Evolutionary conservation across 192 early-diverging fungal species (phyloP).

Genomic region (Backusella australiensis): DNA sequence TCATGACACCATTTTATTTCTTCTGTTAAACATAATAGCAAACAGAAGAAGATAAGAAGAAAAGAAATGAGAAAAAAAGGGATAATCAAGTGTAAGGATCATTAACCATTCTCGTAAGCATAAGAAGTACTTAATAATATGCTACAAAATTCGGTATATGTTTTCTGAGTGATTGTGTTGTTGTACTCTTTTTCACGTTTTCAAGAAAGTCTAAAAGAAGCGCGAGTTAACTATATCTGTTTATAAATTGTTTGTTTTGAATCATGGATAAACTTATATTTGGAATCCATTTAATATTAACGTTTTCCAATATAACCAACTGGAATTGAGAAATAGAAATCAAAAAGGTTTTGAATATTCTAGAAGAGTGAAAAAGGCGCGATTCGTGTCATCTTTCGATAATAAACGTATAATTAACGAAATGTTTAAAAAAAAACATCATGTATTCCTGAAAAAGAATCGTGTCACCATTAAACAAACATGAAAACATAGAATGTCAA

Average conservation of each 20-base stretch:
- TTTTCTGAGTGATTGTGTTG: not conserved
- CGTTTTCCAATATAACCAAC: not conserved
- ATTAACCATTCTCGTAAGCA: not conserved
- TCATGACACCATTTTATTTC: not conserved
- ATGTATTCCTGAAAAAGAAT: not conserved
- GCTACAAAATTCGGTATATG: not conserved
- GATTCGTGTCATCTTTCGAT: not conserved
- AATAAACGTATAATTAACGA: too few species aligned
- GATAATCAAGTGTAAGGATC: not conserved
- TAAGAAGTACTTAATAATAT: not conserved
- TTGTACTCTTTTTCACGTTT: not conserved
- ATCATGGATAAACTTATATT: not conserved
- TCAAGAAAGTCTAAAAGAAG: not conserved
- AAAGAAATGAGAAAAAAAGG: not conserved
- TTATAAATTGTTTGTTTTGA: not conserved
- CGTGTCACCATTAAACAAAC: not conserved
- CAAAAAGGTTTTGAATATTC: not conserved
- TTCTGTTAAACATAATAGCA: not conserved
- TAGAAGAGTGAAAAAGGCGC: not conserved
- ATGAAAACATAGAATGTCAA: not conserved
- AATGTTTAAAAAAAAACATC: not conserved
- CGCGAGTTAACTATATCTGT: not conserved
- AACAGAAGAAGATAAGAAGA: not conserved
- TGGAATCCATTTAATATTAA: not conserved
- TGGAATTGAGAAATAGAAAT: not conserved